Evolutionary conservation across 495 filamentous ascomycete species (phyloP).

Genomic region (Aspergillus asperescens): DNA sequence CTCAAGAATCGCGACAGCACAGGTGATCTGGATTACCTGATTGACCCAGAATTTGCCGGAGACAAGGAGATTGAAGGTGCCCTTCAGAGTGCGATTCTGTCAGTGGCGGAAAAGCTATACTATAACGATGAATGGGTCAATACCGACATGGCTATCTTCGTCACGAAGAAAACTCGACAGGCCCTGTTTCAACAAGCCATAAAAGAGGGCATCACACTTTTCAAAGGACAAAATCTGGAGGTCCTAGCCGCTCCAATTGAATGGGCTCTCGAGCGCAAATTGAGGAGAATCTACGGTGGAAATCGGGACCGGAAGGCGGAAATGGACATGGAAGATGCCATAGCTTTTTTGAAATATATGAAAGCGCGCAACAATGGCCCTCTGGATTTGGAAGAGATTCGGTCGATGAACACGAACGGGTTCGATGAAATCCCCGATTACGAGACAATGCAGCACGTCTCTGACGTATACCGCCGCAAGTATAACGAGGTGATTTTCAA

Average conservation of each 20-base stretch:
- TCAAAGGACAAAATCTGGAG: conserved; percentile 19
- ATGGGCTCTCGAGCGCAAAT: conserved; percentile 32
- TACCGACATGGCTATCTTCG: conserved; percentile 28
- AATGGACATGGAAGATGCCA: conserved; percentile 25
- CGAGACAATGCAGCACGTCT: conserved; percentile 23
- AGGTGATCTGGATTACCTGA: conserved; percentile 29
- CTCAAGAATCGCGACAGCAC: conserved; percentile 29
- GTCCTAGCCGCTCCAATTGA: conserved; percentile 29
- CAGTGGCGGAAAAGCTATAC: conserved; percentile 12
- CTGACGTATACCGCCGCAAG: conserved; percentile 19
- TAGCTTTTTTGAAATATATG: conserved; percentile 25
- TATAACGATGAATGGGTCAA: conserved; percentile 28
- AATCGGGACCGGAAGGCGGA: conserved; percentile 15
- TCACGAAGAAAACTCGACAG: conserved; percentile 17
- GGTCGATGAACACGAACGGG: conserved; percentile 24
- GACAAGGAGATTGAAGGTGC: conserved; percentile 26
- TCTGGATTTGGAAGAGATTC: conserved; percentile 22
- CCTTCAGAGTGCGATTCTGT: conserved; percentile 16
- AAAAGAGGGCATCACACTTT: conserved; percentile 28
- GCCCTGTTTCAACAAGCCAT: conserved; percentile 20
- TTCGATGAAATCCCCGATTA: conserved; percentile 25
- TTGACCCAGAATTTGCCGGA: conserved; percentile 24
- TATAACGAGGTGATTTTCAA: conserved; percentile 21
- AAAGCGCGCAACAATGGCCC: conserved; percentile 19
- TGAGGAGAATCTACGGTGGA: conserved; percentile 25